Percentiles rank a stretch among this genome's conserved stretches.
phyloP scores from a whole-genome alignment of 805 yeast species.

The Cyberlindnera samutprakarnensis region DNA sequence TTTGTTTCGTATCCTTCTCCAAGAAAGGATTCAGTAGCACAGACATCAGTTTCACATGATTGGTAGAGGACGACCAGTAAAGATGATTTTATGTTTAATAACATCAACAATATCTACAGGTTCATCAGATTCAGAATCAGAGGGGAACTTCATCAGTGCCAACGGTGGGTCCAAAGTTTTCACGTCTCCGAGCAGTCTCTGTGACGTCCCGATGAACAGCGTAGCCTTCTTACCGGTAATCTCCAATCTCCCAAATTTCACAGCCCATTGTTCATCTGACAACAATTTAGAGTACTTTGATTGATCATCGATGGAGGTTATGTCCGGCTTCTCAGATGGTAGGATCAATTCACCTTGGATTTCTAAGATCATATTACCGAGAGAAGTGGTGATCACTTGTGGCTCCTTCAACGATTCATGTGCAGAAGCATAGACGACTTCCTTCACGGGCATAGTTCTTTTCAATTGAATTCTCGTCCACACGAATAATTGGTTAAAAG shows the following conservation, averaged over 20 bases:
- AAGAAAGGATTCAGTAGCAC: too few relatives aligned
- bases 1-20: too few relatives aligned
- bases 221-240: constrained; percentile 44
- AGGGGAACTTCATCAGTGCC: constrained; percentile 47
- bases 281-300: constrained; percentile 28
- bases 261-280: constrained; percentile 34
- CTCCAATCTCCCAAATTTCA: constrained; percentile 42
- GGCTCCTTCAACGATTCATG: constrained; percentile 5
- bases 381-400: constrained; percentile 36
- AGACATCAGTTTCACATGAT: too few relatives aligned
- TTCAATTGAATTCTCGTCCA: too few relatives aligned
- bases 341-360: constrained; percentile 67
- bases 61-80: constrained; percentile 67
- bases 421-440: constrained; percentile 8
- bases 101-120: constrained; percentile 51
- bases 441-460: constrained; percentile 10
- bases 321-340: constrained; percentile 29
- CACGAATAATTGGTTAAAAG: too few relatives aligned
- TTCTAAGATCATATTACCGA: constrained; percentile 56
- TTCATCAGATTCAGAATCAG: constrained; percentile 16
- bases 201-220: constrained; percentile 59
- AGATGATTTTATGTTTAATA: constrained; percentile 49
- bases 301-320: constrained; percentile 27
- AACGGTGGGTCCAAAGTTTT: constrained; percentile 57
- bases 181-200: constrained; percentile 56